Conservation (phyloP, 352 stramenopile genomes). For the Aphanomyces cochlioides region DNA sequence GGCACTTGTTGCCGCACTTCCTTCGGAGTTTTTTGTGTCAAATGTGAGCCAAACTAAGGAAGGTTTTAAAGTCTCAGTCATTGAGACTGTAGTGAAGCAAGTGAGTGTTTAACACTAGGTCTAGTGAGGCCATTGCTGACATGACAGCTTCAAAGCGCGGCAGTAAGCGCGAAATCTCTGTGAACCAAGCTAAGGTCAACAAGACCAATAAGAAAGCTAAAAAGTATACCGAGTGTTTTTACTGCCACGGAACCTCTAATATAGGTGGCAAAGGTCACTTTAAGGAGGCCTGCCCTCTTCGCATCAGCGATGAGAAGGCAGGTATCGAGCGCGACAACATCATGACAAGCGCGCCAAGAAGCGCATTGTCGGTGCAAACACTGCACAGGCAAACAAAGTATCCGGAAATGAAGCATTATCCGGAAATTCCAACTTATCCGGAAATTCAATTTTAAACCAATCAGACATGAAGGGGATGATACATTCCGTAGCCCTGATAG, state of each 20-base stretch:
- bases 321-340: background rate
- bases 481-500: no score
- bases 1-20: background rate
- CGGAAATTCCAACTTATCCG: background rate
- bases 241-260: background rate
- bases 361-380: background rate
- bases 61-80: background rate
- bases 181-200: background rate
- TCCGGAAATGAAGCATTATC: background rate
- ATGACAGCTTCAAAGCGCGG: no score
- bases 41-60: conserved; percentile 2
- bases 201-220: background rate
- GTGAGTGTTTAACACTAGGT: no score
- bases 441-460: conserved; percentile 1
- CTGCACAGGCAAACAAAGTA: background rate
- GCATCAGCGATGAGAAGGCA: background rate
- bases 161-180: background rate
- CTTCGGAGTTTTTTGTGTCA: background rate
- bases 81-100: background rate
- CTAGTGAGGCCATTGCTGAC: no score
- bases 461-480: no score
- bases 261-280: background rate
- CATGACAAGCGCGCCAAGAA: background rate
- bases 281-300: background rate
- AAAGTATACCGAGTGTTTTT: background rate